phyloP scores from a whole-genome alignment of 306 rosid genomes.

The Benincasa hispida region DNA sequence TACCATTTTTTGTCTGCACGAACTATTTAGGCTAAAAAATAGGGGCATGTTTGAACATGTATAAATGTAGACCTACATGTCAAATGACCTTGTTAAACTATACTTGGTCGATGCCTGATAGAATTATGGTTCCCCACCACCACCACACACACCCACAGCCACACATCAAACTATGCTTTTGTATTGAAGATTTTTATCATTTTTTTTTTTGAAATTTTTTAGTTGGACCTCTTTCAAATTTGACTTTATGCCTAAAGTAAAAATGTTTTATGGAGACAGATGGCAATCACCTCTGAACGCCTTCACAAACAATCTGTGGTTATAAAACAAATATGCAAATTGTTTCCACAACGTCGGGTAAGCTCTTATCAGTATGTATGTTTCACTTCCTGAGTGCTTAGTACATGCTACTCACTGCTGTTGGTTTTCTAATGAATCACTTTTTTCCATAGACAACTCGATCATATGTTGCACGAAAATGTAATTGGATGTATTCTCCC shows the following conservation, averaged over 20 bases:
- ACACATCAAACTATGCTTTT: neutral
- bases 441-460: neutral
- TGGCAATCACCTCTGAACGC: constrained; percentile 87
- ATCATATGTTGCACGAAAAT: neutral
- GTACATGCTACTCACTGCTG: neutral
- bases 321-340: constrained; percentile 81
- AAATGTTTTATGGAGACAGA: constrained; percentile 33
- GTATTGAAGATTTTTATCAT: neutral
- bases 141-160: no score
- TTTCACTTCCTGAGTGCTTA: constrained; percentile 7
- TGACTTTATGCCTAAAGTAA: constrained; percentile 9
- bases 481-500: neutral
- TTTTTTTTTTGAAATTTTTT: neutral
- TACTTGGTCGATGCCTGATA: neutral
- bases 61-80: neutral
- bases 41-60: neutral
- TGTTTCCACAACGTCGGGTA: constrained; percentile 92
- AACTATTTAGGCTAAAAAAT: neutral
- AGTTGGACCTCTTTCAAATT: constrained; percentile 2
- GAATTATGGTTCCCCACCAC: neutral
- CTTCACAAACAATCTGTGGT: constrained; percentile 87
- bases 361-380: constrained; percentile 9
- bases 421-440: neutral
- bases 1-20: neutral
- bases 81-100: neutral